These are phyloP conservation scores for Mycena haematopus DNA, from an alignment of 768 basidiomycete species.

Conservation along the genomic window DNA sequence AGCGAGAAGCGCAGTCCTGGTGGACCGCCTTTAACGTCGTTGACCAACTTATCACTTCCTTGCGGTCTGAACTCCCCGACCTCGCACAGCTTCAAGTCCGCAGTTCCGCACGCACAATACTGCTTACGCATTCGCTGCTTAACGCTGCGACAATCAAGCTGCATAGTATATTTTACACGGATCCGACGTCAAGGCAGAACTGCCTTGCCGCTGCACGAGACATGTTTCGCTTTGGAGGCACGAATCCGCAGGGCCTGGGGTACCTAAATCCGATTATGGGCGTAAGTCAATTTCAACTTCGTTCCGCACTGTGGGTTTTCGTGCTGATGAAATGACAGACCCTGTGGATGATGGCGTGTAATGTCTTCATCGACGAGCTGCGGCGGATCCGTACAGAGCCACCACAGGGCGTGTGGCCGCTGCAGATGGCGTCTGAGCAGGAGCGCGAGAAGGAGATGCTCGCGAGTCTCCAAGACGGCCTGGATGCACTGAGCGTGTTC, in stretches of 20 bases:
- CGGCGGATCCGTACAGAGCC: slow-evolving; percentile 40
- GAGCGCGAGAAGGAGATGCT: slow-evolving; percentile 49
- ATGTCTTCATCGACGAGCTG: slow-evolving; percentile 55
- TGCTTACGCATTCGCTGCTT: slow-evolving; percentile 55
- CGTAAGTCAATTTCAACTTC: slow-evolving; percentile 42
- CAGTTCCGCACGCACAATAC: slow-evolving; percentile 44
- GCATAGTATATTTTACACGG: slow-evolving; percentile 53
- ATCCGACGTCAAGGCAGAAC: slow-evolving; percentile 48
- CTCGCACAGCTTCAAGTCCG: slow-evolving; percentile 39
- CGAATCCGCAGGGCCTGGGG: slow-evolving; percentile 46
- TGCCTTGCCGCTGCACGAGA: slow-evolving; percentile 52
- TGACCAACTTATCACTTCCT: slow-evolving; percentile 51
- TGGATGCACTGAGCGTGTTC: slow-evolving; percentile 49
- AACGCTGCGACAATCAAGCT: slow-evolving; percentile 60
- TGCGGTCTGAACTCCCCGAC: slow-evolving; percentile 44
- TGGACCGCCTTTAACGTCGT: slow-evolving; percentile 51
- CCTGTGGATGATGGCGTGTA: slow-evolving; percentile 53
- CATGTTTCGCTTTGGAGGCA: slow-evolving; percentile 47
- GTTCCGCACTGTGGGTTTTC: no score
- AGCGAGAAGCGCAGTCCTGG: slow-evolving; percentile 50
- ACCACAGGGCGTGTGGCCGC: slow-evolving; percentile 35
- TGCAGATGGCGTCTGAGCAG: slow-evolving; percentile 25
- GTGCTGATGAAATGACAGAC: slow-evolving; percentile 37
- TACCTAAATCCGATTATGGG: slow-evolving; percentile 57
- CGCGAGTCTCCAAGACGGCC: slow-evolving; percentile 46